Conservation (phyloP, 2,329 filamentous ascomycete species). For the Colletotrichum sp. region DNA sequence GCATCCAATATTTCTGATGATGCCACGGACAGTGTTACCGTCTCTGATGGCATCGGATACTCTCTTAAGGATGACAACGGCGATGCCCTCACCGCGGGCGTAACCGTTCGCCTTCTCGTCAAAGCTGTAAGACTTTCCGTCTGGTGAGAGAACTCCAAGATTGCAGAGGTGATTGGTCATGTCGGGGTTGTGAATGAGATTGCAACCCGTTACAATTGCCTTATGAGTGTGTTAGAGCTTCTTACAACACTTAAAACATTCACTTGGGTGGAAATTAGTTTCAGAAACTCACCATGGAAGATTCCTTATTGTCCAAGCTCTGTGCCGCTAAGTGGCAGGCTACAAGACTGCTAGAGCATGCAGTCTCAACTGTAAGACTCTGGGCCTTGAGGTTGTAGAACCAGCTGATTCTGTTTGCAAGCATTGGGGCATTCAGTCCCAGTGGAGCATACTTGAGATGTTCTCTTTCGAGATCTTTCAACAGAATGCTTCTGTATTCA, state of each 20-base stretch:
- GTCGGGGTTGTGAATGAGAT: slow-evolving; percentile 27
- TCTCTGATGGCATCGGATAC: slow-evolving; percentile 47
- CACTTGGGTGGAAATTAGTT: accelerated
- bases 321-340: slow-evolving; percentile 38
- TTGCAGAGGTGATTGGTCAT: slow-evolving; percentile 25
- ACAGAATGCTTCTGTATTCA: slow-evolving; percentile 29
- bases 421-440: slow-evolving; percentile 30
- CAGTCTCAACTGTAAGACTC: slow-evolving; percentile 43
- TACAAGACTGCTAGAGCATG: slow-evolving; percentile 40
- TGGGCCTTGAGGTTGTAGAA: slow-evolving; percentile 40
- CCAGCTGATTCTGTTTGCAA: slow-evolving; percentile 39
- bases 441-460: slow-evolving; percentile 37
- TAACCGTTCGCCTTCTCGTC: slow-evolving; percentile 52
- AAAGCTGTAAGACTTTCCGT: slow-evolving; percentile 33
- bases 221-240: neutral
- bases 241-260: neutral
- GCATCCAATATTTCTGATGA: slow-evolving; percentile 37
- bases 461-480: slow-evolving; percentile 24
- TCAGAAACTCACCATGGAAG: slow-evolving; percentile 1
- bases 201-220: slow-evolving; percentile 27
- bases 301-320: slow-evolving; percentile 33
- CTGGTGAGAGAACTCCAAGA: slow-evolving; percentile 30
- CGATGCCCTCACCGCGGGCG: slow-evolving; percentile 52
- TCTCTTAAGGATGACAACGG: slow-evolving; percentile 47
- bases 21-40: slow-evolving; percentile 31